Evolutionary conservation across 768 basidiomycete genomes (phyloP).

Genomic region (Leucosporidium yakuticum): DNA sequence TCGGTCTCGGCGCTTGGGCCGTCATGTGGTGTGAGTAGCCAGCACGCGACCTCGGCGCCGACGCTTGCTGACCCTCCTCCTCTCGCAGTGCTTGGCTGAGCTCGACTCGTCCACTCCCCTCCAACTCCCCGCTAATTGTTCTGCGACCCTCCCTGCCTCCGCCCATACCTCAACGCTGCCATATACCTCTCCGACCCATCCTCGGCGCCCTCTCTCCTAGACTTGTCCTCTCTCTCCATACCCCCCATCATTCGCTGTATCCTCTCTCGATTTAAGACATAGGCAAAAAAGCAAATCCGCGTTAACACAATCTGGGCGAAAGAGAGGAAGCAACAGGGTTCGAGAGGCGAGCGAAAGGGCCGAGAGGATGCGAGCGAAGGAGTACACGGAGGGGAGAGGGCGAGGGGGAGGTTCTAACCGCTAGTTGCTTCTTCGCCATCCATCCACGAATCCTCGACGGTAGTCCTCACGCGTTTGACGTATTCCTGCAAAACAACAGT

Average conservation of each 20-base stretch:
- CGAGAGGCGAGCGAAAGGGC: too few species aligned
- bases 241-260: neutral
- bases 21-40: neutral
- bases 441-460: constrained; percentile 92
- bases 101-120: neutral
- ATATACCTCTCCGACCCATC: constrained; percentile 1
- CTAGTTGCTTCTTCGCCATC: constrained; percentile 46
- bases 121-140: neutral
- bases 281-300: neutral
- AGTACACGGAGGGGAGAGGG: too few species aligned
- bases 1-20: constrained; percentile 15
- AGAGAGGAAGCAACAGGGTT: neutral
- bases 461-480: constrained; percentile 80
- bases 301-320: neutral
- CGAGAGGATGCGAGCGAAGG: too few species aligned
- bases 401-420: neutral
- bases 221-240: neutral
- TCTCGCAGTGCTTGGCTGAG: neutral
- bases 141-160: neutral
- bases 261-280: neutral
- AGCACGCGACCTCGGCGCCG: neutral
- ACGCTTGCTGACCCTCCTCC: neutral
- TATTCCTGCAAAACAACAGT: constrained; percentile 55
- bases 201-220: neutral
- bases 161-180: neutral